Conservation (phyloP, 2,329 filamentous ascomycete species). For the Neophaeococcomyces aloes region DNA sequence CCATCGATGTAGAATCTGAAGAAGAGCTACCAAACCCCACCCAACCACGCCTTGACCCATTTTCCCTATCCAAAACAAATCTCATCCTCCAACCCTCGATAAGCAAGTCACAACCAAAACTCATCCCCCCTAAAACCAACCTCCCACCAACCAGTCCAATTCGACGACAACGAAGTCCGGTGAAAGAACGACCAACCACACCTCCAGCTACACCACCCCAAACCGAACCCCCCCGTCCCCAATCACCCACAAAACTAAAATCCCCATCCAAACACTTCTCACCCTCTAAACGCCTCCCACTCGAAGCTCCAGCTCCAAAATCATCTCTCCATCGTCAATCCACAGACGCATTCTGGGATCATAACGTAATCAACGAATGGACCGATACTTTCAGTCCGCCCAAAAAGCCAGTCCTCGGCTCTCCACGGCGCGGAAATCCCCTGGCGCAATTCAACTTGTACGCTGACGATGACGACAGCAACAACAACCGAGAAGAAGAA, state of each 20-base stretch:
- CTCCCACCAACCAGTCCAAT: background rate
- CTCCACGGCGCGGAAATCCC: conserved; percentile 14
- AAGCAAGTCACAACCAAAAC: background rate
- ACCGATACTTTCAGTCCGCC: conserved; percentile 46
- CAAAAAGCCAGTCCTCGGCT: conserved; percentile 29
- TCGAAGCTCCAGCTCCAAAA: conserved; percentile 38
- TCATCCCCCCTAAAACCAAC: conserved; percentile 1
- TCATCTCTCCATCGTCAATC: conserved; percentile 42
- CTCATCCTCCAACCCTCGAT: conserved; percentile 1
- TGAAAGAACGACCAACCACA: conserved; percentile 24
- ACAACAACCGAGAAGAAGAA: too few species aligned
- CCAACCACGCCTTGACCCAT: background rate
- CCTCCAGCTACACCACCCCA: conserved; percentile 33
- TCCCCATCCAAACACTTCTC: conserved; percentile 30
- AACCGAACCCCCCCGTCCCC: too few species aligned
- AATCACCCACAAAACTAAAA: conserved; percentile 15
- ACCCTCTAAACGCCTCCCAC: conserved; percentile 37
- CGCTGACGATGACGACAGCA: conserved; percentile 31
- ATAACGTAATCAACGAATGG: conserved; percentile 43
- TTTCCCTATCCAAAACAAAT: background rate
- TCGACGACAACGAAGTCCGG: conserved; percentile 10
- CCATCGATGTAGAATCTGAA: background rate
- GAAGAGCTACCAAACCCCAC: background rate
- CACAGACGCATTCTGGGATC: conserved; percentile 46
- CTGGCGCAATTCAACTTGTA: conserved; percentile 23